Conservation (phyloP, 1,284 basidiomycete genomes). For the Malassezia vespertilionis region DNA sequence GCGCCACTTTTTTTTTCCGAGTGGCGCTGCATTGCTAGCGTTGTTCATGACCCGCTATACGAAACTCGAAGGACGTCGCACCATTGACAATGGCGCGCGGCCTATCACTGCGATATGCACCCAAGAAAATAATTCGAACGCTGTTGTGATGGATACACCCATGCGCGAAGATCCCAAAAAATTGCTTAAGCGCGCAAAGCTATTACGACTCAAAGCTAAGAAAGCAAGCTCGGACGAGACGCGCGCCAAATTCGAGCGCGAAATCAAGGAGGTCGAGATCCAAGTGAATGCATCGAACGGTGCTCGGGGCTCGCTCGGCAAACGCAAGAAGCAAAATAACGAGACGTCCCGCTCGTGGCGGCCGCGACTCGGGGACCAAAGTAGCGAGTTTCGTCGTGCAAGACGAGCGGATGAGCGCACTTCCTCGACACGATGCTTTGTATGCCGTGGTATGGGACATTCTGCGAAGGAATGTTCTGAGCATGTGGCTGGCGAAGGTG, state of each 20-base stretch:
- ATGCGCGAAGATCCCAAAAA: constrained; percentile 17
- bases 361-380: constrained; percentile 26
- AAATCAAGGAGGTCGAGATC: constrained; percentile 42
- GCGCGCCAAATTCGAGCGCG: constrained; percentile 17
- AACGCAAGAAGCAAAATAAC: constrained; percentile 15
- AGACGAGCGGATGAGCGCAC: constrained; percentile 59
- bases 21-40: not conserved
- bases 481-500: constrained; percentile 30
- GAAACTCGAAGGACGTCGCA: constrained; percentile 14
- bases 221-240: constrained; percentile 36
- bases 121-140: not conserved
- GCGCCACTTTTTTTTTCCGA: constrained; percentile 4
- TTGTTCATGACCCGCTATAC: constrained; percentile 16
- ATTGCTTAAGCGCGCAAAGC: constrained; percentile 38
- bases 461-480: constrained; percentile 65
- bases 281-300: constrained; percentile 32
- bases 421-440: constrained; percentile 65
- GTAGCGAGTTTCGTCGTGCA: constrained; percentile 55
- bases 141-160: too few species aligned
- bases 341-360: constrained; percentile 1
- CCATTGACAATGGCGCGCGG: not conserved
- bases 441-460: constrained; percentile 74
- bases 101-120: not conserved
- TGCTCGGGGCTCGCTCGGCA: constrained; percentile 24
- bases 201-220: constrained; percentile 40